These are phyloP conservation scores for Ilyonectria sp. DNA, from an alignment of 2,329 filamentous ascomycete genomes.

Conservation along the genomic window DNA sequence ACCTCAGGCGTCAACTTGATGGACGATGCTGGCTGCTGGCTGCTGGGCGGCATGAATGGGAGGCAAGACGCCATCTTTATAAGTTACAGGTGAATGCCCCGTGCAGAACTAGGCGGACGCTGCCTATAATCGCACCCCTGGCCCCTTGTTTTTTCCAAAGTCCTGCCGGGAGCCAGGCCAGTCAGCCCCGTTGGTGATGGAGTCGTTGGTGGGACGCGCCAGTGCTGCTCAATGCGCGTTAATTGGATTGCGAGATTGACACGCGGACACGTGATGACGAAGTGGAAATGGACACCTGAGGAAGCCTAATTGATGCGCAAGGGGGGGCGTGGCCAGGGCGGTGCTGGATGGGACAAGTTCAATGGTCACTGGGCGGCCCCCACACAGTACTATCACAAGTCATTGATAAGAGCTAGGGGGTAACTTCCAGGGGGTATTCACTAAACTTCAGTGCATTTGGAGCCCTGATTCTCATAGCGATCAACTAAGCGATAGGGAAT, in stretches of 20 bases:
- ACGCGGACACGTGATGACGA: conserved; percentile 39
- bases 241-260: conserved; percentile 26
- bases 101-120: conserved; percentile 38
- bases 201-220: conserved; percentile 39
- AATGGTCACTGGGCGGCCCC: no score
- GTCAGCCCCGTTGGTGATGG: conserved; percentile 45
- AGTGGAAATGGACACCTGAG: conserved; percentile 8
- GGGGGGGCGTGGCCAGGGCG: conserved; percentile 9
- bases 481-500: no score
- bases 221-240: conserved; percentile 28
- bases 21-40: conserved; percentile 32
- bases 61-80: conserved; percentile 45
- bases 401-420: no score
- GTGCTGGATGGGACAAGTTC: neutral
- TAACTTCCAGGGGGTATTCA: no score
- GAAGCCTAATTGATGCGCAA: conserved; percentile 5
- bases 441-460: no score
- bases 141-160: conserved; percentile 15
- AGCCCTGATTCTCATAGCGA: no score
- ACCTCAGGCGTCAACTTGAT: conserved; percentile 50
- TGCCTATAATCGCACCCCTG: conserved; percentile 45
- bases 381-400: no score
- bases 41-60: conserved; percentile 22
- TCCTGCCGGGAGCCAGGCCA: conserved; percentile 35
- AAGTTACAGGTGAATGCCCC: conserved; percentile 42